Evolutionary conservation across 1,284 basidiomycete species (phyloP), one percentile per base, ranked within the genome.

Genomic region (Apiotrichum laibachii): DNA sequence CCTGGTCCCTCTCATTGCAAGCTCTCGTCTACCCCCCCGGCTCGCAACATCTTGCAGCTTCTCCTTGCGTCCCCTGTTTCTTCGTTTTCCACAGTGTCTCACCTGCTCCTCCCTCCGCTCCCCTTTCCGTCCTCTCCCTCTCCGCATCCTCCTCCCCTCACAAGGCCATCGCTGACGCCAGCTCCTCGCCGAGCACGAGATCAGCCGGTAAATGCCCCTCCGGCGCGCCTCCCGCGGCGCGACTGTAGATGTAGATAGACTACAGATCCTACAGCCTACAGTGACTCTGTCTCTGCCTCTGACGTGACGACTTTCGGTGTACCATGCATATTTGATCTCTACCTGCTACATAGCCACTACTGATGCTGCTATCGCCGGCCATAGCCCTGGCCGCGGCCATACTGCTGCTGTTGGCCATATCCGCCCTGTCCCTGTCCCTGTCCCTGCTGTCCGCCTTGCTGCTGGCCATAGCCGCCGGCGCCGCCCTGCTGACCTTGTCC

Each of bases 111-210:
- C n/a, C n/a, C n/a, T n/a, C n/a, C n/a, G n/a, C n/a, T n/a, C n/a
- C n/a, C n/a, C n/a, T n/a, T n/a, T n/a, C n/a, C n/a, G n/a, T n/a
- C n/a, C n/a, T n/a, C n/a, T n/a, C n/a, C n/a, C n/a, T n/a, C n/a
- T n/a, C n/a, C n/a, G n/a, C n/a, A n/a, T n/a, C n/a, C n/a, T n/a
- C n/a, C n/a, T n/a, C n/a, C n/a, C n/a, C n/a, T n/a, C n/a, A n/a
- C n/a, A n/a, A n/a, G n/a, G n/a, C n/a, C n/a, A n/a, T 19, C 11
- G 39, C 62, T 64, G 47, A 61, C 57, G 51, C 1, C 72, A 94
- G 92, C 83, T 96, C 21, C 81, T 96, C 37, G 90, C 90, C 5
- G 93, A 95, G 71, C 89, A 95, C 71, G 92, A 96, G 78, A 89
- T 96, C 26, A 70, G 72, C 31, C 64, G 76, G 64, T 77, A 55